These are phyloP conservation scores for Colletotrichum cordylinicola DNA, from an alignment of 2,329 filamentous ascomycete genomes.

Conservation along the genomic window DNA sequence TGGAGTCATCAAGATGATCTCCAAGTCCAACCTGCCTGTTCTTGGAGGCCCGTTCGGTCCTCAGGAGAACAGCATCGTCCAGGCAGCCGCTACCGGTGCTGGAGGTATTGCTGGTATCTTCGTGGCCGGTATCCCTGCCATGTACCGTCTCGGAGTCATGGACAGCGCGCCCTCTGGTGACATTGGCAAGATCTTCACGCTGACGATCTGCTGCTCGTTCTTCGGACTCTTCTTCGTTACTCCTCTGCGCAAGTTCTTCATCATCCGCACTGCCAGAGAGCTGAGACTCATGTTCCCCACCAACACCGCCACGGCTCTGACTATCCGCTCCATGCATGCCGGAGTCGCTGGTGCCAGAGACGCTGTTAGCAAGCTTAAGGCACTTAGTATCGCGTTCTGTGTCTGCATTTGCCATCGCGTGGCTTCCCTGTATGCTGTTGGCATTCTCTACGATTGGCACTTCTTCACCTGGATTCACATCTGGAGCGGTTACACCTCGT, in stretches of 20 bases:
- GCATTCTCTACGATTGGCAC: slow-evolving; percentile 66
- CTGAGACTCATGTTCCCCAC: slow-evolving; percentile 65
- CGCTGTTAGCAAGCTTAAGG: slow-evolving; percentile 63
- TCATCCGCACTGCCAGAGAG: slow-evolving; percentile 68
- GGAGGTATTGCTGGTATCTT: slow-evolving; percentile 64
- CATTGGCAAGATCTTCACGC: slow-evolving; percentile 62
- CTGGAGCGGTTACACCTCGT: slow-evolving; percentile 57
- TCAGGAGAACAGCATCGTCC: slow-evolving; percentile 67
- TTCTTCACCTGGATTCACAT: slow-evolving; percentile 59
- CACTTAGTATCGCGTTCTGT: slow-evolving; percentile 55
- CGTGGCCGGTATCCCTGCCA: slow-evolving; percentile 63
- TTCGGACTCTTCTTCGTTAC: slow-evolving; percentile 70
- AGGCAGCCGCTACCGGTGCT: slow-evolving; percentile 64
- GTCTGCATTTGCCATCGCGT: slow-evolving; percentile 58
- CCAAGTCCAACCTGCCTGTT: slow-evolving; percentile 53
- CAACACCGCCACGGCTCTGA: slow-evolving; percentile 64
- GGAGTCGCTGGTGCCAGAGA: slow-evolving; percentile 55
- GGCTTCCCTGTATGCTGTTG: slow-evolving; percentile 62
- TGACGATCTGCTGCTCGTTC: slow-evolving; percentile 67
- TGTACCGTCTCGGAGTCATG: slow-evolving; percentile 62
- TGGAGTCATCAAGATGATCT: slow-evolving; percentile 60
- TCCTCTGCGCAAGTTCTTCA: slow-evolving; percentile 71
- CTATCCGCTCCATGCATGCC: slow-evolving; percentile 68
- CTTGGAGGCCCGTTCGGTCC: slow-evolving; percentile 63
- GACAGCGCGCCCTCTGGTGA: slow-evolving; percentile 55